Conservation (phyloP, 345 rosid genomes). For the Eucalyptus leucophloia region DNA sequence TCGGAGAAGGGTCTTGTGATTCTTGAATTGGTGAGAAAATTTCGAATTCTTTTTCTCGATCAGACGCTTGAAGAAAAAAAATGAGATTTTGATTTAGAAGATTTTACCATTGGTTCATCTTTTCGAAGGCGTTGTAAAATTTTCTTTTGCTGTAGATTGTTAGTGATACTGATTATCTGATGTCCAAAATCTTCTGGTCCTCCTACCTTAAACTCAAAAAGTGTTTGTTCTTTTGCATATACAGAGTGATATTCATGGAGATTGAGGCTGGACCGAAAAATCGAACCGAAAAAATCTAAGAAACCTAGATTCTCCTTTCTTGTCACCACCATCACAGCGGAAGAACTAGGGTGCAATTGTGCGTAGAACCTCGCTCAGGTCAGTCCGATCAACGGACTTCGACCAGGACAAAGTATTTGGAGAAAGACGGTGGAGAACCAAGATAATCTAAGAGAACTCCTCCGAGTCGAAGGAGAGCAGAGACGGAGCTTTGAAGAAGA, state of each 20-base stretch:
- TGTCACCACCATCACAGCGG: not conserved
- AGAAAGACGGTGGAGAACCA: conserved; percentile 55
- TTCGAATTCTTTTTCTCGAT: not conserved
- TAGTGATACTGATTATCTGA: not conserved
- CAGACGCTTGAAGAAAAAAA: not conserved
- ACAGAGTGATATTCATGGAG: not conserved
- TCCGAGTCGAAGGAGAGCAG: conserved; percentile 23
- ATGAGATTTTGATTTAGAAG: not conserved
- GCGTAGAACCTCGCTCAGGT: not conserved
- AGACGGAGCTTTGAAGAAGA: conserved; percentile 24
- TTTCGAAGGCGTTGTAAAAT: not conserved
- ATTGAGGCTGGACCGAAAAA: not conserved
- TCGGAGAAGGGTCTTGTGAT: not conserved
- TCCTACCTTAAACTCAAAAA: not conserved
- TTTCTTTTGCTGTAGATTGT: not conserved
- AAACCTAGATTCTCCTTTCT: not conserved
- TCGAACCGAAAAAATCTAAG: not conserved
- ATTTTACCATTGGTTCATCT: not conserved
- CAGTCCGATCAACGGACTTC: conserved; percentile 34
- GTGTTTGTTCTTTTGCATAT: not conserved
- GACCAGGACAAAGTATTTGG: conserved; percentile 78
- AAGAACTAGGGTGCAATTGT: not conserved
- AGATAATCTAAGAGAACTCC: conserved; percentile 15
- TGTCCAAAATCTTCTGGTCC: not conserved
- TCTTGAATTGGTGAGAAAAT: not conserved